Base-by-base conservation (phyloP, 139 green algal species). In the Micractinium conductrix region DNA sequence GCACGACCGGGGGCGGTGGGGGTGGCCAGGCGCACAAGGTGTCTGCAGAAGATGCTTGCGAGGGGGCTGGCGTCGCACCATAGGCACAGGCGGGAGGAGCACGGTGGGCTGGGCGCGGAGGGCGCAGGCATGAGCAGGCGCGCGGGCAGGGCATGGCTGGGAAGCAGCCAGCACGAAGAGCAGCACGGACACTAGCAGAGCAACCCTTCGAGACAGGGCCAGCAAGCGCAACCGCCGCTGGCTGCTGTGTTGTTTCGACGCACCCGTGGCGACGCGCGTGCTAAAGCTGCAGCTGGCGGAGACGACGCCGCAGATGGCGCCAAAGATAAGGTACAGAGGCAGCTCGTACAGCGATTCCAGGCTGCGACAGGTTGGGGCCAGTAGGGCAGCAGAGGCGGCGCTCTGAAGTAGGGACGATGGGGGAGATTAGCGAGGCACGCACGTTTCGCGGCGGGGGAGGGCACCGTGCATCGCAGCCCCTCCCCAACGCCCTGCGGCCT, bases 311-410 rank as follows among this genome's bases (percentile, higher is more conserved):
- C 93, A 96, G 17, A 94, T 62, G 26, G 91, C 68, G 21, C 94
- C 94, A 62, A 96, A 90, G 7, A 93, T 71, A 28, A 97, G 83
- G 80, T 93, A 95, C 45, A 97, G 87, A 14, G 94, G 94, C 76
- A 98, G 86, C 87, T 98, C 94, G 4, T 70, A 78, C 28, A 90
- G 63, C 16, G 83, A 91, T 33, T 89, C 79, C 19, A 96, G 88
- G 24, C 74, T 74, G 81, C 0, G 70, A 2, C 19, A 16, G 58
- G 58, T n/a, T n/a, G 38, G 1, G 5, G 55, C 37, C 1, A 40
- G 38, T 8, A 74, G 7, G 6, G 74, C 17, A 63, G 48, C 5
- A 28, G 43, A 16, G 69, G 53, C 4, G 37, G 69, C 24, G 37
- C 14, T 53, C 37, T 24, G 69, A 76, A 24, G 16, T 22, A 3